Evolutionary conservation across 345 rosid genomes (phyloP).

Genomic region (Syzygium oleosum): DNA sequence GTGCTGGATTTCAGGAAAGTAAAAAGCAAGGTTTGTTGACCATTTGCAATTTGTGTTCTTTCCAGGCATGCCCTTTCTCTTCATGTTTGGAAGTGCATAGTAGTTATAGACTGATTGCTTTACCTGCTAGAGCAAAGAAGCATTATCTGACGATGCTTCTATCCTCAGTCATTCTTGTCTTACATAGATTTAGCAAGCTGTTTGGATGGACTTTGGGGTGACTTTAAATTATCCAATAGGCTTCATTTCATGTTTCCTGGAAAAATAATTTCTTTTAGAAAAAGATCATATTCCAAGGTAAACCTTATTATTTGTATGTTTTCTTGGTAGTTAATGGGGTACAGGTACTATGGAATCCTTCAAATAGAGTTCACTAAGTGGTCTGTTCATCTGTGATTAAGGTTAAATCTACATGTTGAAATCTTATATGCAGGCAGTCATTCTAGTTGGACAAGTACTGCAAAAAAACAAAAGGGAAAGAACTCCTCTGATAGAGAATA

Average conservation of each 20-base stretch:
- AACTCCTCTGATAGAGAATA: not conserved
- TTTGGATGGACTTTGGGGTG: not conserved
- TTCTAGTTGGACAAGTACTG: not conserved
- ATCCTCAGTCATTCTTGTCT: not conserved
- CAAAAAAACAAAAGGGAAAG: not conserved
- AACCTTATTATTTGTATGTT: not conserved
- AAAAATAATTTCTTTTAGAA: not conserved
- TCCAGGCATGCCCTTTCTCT: not conserved
- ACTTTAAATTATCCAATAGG: not conserved
- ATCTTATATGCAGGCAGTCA: not conserved
- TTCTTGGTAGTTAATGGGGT: not conserved
- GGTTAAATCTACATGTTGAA: not conserved
- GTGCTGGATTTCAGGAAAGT: slow-evolving; percentile 93
- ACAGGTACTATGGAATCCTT: not conserved
- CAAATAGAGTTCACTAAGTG: not conserved
- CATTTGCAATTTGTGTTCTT: not conserved
- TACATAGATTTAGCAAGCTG: not conserved
- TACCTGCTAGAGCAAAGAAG: not conserved
- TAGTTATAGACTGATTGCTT: not conserved
- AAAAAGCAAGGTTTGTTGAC: slow-evolving; percentile 67
- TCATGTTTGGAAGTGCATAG: not conserved
- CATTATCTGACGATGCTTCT: not conserved
- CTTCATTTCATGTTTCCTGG: not conserved
- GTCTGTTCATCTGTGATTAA: not conserved
- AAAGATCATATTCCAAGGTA: not conserved